These are phyloP conservation scores for Chaetoceros muelleri DNA, from an alignment of 108 stramenopile genomes.

Conservation along the genomic window DNA sequence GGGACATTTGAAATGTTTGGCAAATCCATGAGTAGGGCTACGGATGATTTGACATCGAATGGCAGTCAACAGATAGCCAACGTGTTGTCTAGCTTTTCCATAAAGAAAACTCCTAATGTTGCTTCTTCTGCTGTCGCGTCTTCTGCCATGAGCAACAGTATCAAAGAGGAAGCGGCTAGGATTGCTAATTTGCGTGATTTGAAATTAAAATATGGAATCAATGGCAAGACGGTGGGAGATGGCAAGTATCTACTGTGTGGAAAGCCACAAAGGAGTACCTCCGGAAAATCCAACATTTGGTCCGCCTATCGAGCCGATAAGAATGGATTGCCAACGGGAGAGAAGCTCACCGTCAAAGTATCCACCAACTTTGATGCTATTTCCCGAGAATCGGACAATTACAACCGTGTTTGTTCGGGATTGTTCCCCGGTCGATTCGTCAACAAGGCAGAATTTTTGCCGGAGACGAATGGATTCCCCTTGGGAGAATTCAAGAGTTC, in stretches of 20 bases:
- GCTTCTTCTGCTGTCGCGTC: background rate
- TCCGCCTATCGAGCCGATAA: conserved; percentile 33
- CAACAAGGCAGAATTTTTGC: conserved; percentile 6
- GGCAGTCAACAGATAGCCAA: background rate
- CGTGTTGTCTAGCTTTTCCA: background rate
- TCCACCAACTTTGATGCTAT: conserved; percentile 56
- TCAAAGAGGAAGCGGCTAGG: background rate
- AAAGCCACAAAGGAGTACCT: conserved; percentile 42
- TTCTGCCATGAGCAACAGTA: background rate
- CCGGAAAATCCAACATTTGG: conserved; percentile 38
- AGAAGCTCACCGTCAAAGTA: conserved; percentile 27
- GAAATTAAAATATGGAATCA: conserved; percentile 26
- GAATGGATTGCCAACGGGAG: conserved; percentile 20
- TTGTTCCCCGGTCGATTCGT: conserved; percentile 46
- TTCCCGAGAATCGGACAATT: conserved; percentile 68
- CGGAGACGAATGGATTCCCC: background rate
- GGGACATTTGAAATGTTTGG: too few relatives aligned
- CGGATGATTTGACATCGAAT: too few relatives aligned
- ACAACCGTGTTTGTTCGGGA: conserved; percentile 38
- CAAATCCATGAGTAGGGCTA: too few relatives aligned
- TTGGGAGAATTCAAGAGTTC: conserved; percentile 28
- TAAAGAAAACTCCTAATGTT: background rate
- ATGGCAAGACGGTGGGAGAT: conserved; percentile 41
- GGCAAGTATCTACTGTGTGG: conserved; percentile 39
- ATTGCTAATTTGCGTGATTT: conserved; percentile 4